Evolutionary conservation across 2,329 filamentous ascomycete species (phyloP), one percentile per base, ranked within the genome.

Genomic region (Anisogramma anomala): DNA sequence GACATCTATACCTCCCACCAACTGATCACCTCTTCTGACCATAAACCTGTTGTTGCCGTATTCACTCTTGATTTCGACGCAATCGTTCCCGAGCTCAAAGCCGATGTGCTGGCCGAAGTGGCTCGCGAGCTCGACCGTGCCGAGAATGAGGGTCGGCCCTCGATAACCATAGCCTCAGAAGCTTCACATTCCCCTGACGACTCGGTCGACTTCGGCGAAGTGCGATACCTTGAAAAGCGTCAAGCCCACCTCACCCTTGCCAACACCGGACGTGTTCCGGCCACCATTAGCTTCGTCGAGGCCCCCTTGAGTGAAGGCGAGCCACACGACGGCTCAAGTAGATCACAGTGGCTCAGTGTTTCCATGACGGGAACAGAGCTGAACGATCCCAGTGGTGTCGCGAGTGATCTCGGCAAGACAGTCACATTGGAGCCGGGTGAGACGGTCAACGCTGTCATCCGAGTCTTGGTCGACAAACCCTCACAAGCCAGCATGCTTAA

Each of bases 141-240:
- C 1, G 89, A 96, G 57, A 96, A 96, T 48, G 89, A 96, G 61
- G 77, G 82, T 0, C 72, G 89, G 1, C 91, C 91, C 0, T 77
- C 74, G 2, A 72, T 94, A 32, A 91, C 86, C 0, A 69, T 96
- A 23, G 79, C 95, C 1, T 75, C 93, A 0, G 89, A 96, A 35
- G 61, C 64, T 19, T 56, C 56, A 13, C 59, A 65, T 22, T 59
- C 67, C 15, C 62, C 64, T 49, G 66, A 79, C 52, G 75, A 47
- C 2, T 41, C 46, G 13, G 73, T 96, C 1, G 76, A 89, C 53
- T 91, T 96, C 57, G 88, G 87, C 1, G 66, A 79, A 3, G 66
- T 95, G 2, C 67, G 71, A 3, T 93, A 82, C 53, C 68, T 81
- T 28, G 73, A 81, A 45, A 73, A 69, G 6, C 76, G 82, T 50